Percentiles rank a stretch among this genome's conserved stretches.
Conservation (phyloP, 768 basidiomycete genomes). For the Gautieria morchelliformis region DNA sequence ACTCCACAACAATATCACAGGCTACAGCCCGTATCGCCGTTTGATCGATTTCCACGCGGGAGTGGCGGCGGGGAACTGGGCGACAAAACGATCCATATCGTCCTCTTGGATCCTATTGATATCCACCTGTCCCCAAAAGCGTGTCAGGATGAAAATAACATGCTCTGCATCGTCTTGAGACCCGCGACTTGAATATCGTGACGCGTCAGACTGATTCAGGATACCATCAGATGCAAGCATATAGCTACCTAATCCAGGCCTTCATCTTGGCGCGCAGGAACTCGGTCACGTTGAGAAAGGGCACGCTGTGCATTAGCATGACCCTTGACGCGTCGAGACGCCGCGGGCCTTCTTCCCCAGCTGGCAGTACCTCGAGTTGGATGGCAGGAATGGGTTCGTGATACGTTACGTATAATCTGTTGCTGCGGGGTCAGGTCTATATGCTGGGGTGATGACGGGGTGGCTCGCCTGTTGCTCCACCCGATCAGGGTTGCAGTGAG, state of each 20-base stretch:
- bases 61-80: constrained; percentile 46
- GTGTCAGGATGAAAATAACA: constrained; percentile 58
- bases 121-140: constrained; percentile 76
- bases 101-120: constrained; percentile 80
- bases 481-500: constrained; percentile 64
- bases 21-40: constrained; percentile 14
- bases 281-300: constrained; percentile 78
- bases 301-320: constrained; percentile 59
- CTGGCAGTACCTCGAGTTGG: constrained; percentile 80
- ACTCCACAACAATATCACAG: not conserved
- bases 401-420: constrained; percentile 67
- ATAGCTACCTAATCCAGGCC: constrained; percentile 63
- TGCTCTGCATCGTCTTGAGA: constrained; percentile 69
- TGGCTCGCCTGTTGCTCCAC: constrained; percentile 73
- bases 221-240: constrained; percentile 3
- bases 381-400: constrained; percentile 68
- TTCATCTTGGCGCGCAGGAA: constrained; percentile 82
- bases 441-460: not conserved
- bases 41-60: constrained; percentile 69
- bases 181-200: constrained; percentile 40
- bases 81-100: constrained; percentile 74
- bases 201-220: not conserved
- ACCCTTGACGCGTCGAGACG: constrained; percentile 58
- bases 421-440: constrained; percentile 1
- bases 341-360: constrained; percentile 74